Conservation (phyloP, 306 rosid species). For the Castanea mollissima region DNA sequence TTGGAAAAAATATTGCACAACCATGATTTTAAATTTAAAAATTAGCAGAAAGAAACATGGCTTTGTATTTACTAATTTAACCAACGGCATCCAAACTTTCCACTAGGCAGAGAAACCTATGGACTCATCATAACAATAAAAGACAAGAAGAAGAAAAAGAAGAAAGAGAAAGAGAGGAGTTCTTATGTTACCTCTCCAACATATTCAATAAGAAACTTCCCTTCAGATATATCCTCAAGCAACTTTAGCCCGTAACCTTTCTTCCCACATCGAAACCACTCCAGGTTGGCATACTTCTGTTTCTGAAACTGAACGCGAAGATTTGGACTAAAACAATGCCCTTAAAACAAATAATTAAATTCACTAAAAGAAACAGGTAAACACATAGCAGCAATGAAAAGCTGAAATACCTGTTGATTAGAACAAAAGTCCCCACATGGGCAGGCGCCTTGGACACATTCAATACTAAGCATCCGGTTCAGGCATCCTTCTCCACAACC, state of each 20-base stretch:
- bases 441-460: conserved; percentile 87
- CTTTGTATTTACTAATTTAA: background rate
- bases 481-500: conserved; percentile 98
- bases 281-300: conserved; percentile 70
- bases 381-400: conserved; percentile 16
- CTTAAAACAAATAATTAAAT: conserved; percentile 19
- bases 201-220: conserved; percentile 91
- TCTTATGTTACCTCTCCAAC: conserved; percentile 84
- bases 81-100: background rate
- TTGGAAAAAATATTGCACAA: conserved; percentile 10
- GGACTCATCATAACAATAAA: background rate
- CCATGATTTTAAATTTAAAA: conserved; percentile 13
- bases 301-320: conserved; percentile 82
- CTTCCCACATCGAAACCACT: conserved; percentile 84
- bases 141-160: conserved; percentile 1
- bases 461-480: conserved; percentile 90
- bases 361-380: conserved; percentile 3
- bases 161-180: conserved; percentile 8
- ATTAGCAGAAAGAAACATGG: conserved; percentile 11
- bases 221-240: conserved; percentile 54
- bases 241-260: conserved; percentile 93
- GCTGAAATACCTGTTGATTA: conserved; percentile 83
- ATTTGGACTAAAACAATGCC: conserved; percentile 29
- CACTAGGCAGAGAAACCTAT: background rate
- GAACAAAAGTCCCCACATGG: conserved; percentile 90